Evolutionary conservation across 176 grass and related monocot genomes (phyloP).

Genomic region (Zizania latifolia): DNA sequence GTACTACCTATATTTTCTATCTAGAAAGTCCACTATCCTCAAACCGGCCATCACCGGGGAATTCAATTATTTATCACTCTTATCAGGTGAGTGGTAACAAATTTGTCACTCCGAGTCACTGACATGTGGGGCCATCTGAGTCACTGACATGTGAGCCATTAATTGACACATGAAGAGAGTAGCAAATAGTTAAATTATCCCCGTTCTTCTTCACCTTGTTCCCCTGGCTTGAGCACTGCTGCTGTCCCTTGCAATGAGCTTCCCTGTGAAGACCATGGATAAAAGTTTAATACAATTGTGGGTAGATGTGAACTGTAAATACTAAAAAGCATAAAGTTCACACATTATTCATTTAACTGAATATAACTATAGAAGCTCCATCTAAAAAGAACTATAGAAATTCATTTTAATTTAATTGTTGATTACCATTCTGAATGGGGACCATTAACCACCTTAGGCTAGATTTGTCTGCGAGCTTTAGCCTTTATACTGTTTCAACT

Average conservation of each 20-base stretch:
- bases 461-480: neutral
- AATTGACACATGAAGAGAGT: too few relatives aligned
- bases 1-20: neutral
- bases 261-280: neutral
- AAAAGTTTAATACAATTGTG: neutral
- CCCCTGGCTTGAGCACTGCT: neutral
- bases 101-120: too few relatives aligned
- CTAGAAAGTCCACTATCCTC: neutral
- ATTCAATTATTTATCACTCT: too few relatives aligned
- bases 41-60: neutral
- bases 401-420: neutral
- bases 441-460: neutral
- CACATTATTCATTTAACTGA: neutral
- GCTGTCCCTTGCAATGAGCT: neutral
- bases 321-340: neutral
- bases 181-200: too few relatives aligned
- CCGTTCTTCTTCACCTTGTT: slow-evolving; percentile 1
- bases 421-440: neutral
- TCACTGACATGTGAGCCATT: too few relatives aligned
- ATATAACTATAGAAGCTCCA: neutral
- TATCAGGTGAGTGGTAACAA: too few relatives aligned
- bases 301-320: neutral
- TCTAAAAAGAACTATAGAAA: neutral
- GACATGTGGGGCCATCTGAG: too few relatives aligned
- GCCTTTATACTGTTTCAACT: neutral